Evolutionary conservation across 2,329 filamentous ascomycete species (phyloP).

Genomic region (Westerdykella aurantiaca): DNA sequence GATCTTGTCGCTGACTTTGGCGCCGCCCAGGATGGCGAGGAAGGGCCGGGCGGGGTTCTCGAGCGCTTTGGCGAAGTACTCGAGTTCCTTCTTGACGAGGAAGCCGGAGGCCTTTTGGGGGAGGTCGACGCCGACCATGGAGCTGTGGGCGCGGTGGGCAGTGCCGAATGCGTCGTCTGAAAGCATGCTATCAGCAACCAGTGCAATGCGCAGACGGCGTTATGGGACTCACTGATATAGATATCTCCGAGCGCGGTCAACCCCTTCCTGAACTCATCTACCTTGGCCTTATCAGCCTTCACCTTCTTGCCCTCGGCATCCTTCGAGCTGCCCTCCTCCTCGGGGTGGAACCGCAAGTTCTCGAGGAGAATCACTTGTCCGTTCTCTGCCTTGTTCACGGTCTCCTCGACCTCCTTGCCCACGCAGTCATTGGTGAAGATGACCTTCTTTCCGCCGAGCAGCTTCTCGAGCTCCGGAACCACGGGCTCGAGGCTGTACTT

Average conservation of each 20-base stretch:
- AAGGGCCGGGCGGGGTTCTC: constrained; percentile 91
- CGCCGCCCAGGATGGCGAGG: constrained; percentile 95
- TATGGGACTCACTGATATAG: constrained; percentile 71
- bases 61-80: constrained; percentile 97
- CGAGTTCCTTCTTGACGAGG: constrained; percentile 99
- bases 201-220: neutral
- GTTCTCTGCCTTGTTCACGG: constrained; percentile 73
- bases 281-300: constrained; percentile 92
- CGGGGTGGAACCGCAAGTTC: constrained; percentile 96
- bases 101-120: constrained; percentile 97
- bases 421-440: constrained; percentile 88
- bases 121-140: constrained; percentile 95
- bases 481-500: constrained; percentile 97
- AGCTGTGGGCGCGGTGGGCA: constrained; percentile 96
- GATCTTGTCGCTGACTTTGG: constrained; percentile 99
- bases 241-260: constrained; percentile 91
- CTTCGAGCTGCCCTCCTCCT: constrained; percentile 96
- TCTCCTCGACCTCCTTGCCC: constrained; percentile 81
- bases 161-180: constrained; percentile 96
- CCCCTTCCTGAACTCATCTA: constrained; percentile 90
- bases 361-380: constrained; percentile 88
- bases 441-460: constrained; percentile 73
- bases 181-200: neutral
- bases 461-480: constrained; percentile 84
- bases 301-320: constrained; percentile 92